These are phyloP conservation scores for Durotheca rogersii DNA, from an alignment of 495 filamentous ascomycete species.

Conservation along the genomic window DNA sequence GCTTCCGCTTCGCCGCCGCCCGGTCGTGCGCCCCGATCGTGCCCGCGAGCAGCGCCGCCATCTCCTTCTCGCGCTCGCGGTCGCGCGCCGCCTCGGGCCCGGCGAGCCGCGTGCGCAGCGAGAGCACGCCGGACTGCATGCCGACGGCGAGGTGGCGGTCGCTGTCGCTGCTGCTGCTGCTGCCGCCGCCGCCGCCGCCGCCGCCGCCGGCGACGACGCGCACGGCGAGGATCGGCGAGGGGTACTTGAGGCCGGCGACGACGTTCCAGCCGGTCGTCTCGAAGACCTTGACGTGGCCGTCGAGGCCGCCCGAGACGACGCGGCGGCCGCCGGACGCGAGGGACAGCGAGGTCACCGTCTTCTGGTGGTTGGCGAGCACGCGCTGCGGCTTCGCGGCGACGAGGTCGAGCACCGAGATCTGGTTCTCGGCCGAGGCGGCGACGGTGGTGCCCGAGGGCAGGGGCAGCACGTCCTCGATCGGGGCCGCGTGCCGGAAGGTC, in stretches of 20 bases:
- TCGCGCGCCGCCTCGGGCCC: constrained; percentile 72
- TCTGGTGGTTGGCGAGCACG: constrained; percentile 90
- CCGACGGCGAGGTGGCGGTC: constrained; percentile 88
- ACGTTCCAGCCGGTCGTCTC: constrained; percentile 92
- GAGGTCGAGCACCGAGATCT: constrained; percentile 91
- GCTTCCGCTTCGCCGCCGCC: constrained; percentile 64
- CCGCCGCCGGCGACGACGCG: constrained; percentile 63
- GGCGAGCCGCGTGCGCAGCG: constrained; percentile 80
- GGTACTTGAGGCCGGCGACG: constrained; percentile 88
- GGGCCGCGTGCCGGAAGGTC: constrained; percentile 87
- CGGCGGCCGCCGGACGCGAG: constrained; percentile 75
- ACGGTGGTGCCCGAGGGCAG: constrained; percentile 83
- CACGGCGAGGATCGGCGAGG: constrained; percentile 82
- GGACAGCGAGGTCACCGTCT: constrained; percentile 84
- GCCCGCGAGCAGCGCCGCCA: constrained; percentile 79
- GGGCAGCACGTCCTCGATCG: constrained; percentile 82
- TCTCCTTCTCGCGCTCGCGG: constrained; percentile 77
- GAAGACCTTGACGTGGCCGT: constrained; percentile 96
- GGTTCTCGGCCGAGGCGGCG: constrained; percentile 79
- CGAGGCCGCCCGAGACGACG: constrained; percentile 81
- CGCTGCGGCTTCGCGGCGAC: constrained; percentile 85
- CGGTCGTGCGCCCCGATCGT: constrained; percentile 67
- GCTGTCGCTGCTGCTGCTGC: constrained; percentile 64
- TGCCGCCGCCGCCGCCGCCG: constrained; percentile 72
- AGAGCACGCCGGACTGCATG: constrained; percentile 87